Percentiles rank a stretch among this genome's conserved stretches.
Conservation (phyloP, 305 asterid species). For the Fraxinus sp. region DNA sequence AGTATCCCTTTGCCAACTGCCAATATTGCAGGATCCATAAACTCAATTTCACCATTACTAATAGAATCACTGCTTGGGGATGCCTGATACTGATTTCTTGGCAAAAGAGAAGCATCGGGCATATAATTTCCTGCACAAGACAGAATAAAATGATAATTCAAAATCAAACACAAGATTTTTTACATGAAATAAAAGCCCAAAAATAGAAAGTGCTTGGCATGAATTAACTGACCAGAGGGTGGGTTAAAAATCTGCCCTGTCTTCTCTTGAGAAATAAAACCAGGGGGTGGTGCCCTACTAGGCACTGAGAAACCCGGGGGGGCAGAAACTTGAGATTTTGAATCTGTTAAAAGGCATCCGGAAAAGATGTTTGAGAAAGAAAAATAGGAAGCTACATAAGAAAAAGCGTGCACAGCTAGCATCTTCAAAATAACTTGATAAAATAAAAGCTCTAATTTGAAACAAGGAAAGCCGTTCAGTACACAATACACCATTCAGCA, state of each 20-base stretch:
- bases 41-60: constrained; percentile 66
- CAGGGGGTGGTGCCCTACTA: constrained; percentile 85
- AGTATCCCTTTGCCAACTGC: constrained; percentile 91
- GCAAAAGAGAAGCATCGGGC: constrained; percentile 47
- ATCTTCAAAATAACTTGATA: neutral
- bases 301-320: constrained; percentile 92
- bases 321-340: constrained; percentile 80
- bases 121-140: constrained; percentile 58
- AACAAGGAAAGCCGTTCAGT: neutral
- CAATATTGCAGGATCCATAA: constrained; percentile 93
- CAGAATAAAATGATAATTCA: neutral
- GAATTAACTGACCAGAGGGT: constrained; percentile 51
- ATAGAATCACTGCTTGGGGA: constrained; percentile 43
- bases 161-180: neutral
- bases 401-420: neutral
- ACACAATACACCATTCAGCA: neutral
- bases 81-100: constrained; percentile 57
- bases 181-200: neutral
- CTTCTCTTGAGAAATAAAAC: constrained; percentile 75
- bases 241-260: constrained; percentile 44
- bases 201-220: neutral
- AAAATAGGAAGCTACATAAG: neutral
- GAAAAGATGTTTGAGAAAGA: constrained; percentile 15
- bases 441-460: constrained; percentile 8
- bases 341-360: constrained; percentile 48